A percentile compares a stretch with the other conserved stretches of the same genome.
These are phyloP conservation scores for Mesotaenium endlicherianum DNA, from an alignment of 139 green algal genomes.

Conservation along the genomic window DNA sequence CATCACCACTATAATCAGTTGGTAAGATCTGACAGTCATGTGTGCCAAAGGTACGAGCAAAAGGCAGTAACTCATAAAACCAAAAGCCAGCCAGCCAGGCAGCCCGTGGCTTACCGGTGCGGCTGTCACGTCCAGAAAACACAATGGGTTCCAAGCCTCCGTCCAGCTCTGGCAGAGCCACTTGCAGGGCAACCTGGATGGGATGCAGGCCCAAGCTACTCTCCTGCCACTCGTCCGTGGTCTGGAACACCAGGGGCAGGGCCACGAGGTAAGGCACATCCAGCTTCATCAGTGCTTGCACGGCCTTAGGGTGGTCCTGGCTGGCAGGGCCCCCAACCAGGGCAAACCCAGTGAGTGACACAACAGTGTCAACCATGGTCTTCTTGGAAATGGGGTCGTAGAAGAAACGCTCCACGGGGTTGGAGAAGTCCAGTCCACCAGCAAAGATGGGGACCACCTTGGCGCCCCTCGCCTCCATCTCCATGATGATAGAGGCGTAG, in stretches of 20 bases:
- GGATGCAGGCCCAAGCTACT: conserved; percentile 95
- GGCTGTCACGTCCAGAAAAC: conserved; percentile 93
- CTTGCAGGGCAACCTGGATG: conserved; percentile 85
- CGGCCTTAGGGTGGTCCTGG: conserved; percentile 93
- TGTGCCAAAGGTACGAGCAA: background rate
- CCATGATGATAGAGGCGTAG: conserved; percentile 76
- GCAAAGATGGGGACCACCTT: conserved; percentile 97
- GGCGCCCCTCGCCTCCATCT: conserved; percentile 89
- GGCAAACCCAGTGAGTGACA: conserved; percentile 87
- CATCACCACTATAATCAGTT: background rate
- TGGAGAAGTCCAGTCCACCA: conserved; percentile 93
- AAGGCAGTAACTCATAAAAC: background rate
- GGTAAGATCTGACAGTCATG: background rate
- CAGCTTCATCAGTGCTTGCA: conserved; percentile 90
- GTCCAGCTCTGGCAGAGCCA: conserved; percentile 98
- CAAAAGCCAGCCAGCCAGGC: background rate
- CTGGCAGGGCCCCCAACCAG: conserved; percentile 90
- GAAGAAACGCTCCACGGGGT: conserved; percentile 97
- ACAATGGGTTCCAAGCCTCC: conserved; percentile 97
- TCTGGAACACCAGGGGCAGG: conserved; percentile 98
- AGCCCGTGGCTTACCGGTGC: conserved; percentile 64
- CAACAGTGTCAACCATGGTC: conserved; percentile 82
- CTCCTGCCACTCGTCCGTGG: conserved; percentile 98
- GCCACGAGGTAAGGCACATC: conserved; percentile 97
- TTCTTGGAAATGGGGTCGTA: conserved; percentile 84